Percentiles rank a stretch among this genome's conserved stretches.
phyloP scores from a whole-genome alignment of 495 filamentous ascomycete genomes.

The Poronia punctata region DNA sequence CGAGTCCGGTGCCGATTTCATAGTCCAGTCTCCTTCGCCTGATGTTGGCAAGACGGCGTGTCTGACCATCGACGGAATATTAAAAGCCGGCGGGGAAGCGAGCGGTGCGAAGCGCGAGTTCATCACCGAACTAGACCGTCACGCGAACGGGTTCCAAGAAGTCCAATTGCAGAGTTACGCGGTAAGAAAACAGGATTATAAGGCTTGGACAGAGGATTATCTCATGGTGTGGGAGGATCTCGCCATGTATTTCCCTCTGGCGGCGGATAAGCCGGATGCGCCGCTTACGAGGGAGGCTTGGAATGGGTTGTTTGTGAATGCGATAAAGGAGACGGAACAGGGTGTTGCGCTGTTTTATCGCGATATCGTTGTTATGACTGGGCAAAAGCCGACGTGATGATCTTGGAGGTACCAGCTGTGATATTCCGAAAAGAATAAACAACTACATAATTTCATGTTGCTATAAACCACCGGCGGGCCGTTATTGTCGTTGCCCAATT shows the following conservation, averaged over 20 bases:
- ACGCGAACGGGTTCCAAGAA: conserved; percentile 6
- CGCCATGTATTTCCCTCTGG: conserved; percentile 10
- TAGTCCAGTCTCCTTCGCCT: neutral
- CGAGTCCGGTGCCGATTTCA: conserved; percentile 1
- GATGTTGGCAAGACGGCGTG: neutral
- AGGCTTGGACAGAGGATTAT: conserved; percentile 20
- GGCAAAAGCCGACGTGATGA: conserved; percentile 11
- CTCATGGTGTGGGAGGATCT: conserved; percentile 22
- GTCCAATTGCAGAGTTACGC: neutral
- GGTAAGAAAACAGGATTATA: conserved; percentile 11
- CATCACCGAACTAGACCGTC: neutral
- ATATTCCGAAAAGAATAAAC: too few species aligned
- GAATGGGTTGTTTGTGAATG: conserved; percentile 12
- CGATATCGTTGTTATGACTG: conserved; percentile 2
- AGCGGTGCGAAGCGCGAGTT: neutral
- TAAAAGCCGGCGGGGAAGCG: neutral
- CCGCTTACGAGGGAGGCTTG: conserved; percentile 14
- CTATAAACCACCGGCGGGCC: too few species aligned
- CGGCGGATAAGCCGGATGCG: conserved; percentile 5
- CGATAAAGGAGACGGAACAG: conserved; percentile 15
- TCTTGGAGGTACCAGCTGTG: too few species aligned
- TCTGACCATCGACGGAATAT: neutral
- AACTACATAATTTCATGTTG: too few species aligned
- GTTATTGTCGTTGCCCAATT: too few species aligned
- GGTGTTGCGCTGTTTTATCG: conserved; percentile 15